These are phyloP conservation scores for Ceratobasidium sp. DNA, from an alignment of 1,284 basidiomycete genomes.

Conservation along the genomic window DNA sequence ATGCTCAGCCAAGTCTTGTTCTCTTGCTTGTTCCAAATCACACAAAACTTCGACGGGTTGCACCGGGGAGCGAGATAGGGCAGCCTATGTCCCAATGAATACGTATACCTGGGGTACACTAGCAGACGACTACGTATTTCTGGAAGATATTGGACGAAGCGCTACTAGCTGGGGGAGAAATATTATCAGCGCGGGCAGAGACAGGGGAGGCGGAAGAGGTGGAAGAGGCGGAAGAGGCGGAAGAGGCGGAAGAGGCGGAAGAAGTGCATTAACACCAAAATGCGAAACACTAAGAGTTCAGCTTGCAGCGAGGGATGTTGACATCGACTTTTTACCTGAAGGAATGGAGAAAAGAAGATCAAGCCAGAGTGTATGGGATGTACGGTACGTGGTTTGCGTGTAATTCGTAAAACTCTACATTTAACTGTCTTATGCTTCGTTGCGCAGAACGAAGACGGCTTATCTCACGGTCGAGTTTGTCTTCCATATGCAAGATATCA, in stretches of 20 bases:
- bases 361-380: slow-evolving; percentile 86
- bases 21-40: slow-evolving; percentile 73
- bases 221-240: slow-evolving; percentile 52
- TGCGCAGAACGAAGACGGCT: slow-evolving; percentile 71
- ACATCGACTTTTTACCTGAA: slow-evolving; percentile 78
- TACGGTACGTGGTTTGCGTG: slow-evolving; percentile 70
- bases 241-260: no score
- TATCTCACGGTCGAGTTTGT: slow-evolving; percentile 79
- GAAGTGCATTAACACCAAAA: slow-evolving; percentile 47
- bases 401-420: slow-evolving; percentile 42
- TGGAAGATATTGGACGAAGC: slow-evolving; percentile 82
- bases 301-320: slow-evolving; percentile 74
- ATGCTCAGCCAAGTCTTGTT: slow-evolving; percentile 79
- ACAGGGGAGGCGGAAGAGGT: slow-evolving; percentile 54
- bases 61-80: slow-evolving; percentile 79
- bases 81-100: slow-evolving; percentile 81
- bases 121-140: slow-evolving; percentile 86
- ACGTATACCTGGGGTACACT: slow-evolving; percentile 83
- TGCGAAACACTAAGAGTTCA: slow-evolving; percentile 73
- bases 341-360: slow-evolving; percentile 84
- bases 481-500: slow-evolving; percentile 65
- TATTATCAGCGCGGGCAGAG: slow-evolving; percentile 69
- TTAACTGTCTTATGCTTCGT: background rate
- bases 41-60: slow-evolving; percentile 78
- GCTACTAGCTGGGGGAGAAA: slow-evolving; percentile 78